Percentiles rank a stretch among this genome's conserved stretches.
Evolutionary conservation across 2,329 filamentous ascomycete species (phyloP).

Genomic region (Fusarium sp.): DNA sequence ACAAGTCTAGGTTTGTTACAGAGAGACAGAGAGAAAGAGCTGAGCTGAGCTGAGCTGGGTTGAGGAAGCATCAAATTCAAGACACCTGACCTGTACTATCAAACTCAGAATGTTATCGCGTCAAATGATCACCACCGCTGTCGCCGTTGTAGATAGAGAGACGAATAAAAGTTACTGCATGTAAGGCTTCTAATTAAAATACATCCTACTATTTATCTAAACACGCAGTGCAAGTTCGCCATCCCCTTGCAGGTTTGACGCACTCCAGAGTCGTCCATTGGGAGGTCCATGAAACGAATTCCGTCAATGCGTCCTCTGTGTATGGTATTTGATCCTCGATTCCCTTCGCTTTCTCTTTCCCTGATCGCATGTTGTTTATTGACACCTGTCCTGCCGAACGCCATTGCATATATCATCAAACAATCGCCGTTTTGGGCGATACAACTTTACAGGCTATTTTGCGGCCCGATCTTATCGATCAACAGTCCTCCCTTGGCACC

Average conservation of each 20-base stretch:
- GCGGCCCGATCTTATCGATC: background rate
- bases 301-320: slow-evolving; percentile 34
- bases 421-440: slow-evolving; percentile 31
- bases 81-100: slow-evolving; percentile 19
- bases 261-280: slow-evolving; percentile 13
- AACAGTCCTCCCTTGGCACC: background rate
- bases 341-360: slow-evolving; percentile 37
- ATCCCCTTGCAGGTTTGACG: slow-evolving; percentile 33
- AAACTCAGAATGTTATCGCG: background rate
- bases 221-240: slow-evolving; percentile 39
- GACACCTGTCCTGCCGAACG: slow-evolving; percentile 43
- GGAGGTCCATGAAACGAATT: slow-evolving; percentile 17
- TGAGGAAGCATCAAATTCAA: slow-evolving; percentile 3
- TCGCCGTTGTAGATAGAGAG: background rate
- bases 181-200: slow-evolving; percentile 55
- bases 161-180: slow-evolving; percentile 12
- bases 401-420: slow-evolving; percentile 47
- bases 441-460: slow-evolving; percentile 20
- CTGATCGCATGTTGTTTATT: slow-evolving; percentile 39
- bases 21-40: background rate
- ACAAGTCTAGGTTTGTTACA: background rate
- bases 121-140: background rate
- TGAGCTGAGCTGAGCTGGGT: background rate
- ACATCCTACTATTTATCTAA: slow-evolving; percentile 50
- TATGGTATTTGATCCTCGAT: slow-evolving; percentile 42